These are phyloP conservation scores for Wallacemonas rigidus DNA, from an alignment of 208 protist genomes.

Conservation along the genomic window DNA sequence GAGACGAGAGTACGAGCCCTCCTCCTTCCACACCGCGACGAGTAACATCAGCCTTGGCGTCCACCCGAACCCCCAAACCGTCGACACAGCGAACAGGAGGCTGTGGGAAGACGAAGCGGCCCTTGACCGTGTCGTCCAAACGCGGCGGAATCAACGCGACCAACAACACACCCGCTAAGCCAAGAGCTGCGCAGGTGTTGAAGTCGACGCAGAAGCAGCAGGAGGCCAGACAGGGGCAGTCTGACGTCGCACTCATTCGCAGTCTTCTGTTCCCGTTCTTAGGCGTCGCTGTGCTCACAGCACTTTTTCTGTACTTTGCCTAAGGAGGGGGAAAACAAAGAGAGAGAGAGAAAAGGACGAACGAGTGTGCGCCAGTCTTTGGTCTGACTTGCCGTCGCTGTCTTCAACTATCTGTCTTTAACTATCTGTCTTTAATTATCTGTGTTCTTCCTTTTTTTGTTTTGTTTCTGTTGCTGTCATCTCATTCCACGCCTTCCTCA, in stretches of 20 bases:
- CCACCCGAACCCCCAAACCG: neutral
- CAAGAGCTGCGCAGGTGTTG: neutral
- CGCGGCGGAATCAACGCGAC: neutral
- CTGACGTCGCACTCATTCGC: neutral
- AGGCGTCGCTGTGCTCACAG: slow-evolving; percentile 4
- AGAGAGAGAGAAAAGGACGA: neutral
- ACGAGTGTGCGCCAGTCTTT: too few species aligned
- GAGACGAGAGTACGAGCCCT: neutral
- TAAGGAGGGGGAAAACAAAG: neutral
- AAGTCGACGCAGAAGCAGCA: neutral
- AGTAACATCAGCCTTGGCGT: neutral
- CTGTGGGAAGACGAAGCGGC: neutral
- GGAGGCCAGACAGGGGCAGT: neutral
- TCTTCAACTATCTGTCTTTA: slow-evolving; percentile 7
- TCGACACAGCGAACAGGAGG: slow-evolving; percentile 4
- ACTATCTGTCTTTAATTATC: neutral
- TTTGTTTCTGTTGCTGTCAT: neutral
- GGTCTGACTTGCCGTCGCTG: neutral
- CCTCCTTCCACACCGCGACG: slow-evolving; percentile 6
- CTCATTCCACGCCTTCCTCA: too few species aligned
- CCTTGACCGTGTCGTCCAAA: neutral
- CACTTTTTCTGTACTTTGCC: slow-evolving; percentile 13
- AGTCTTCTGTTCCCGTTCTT: neutral
- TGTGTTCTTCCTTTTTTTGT: slow-evolving; percentile 2
- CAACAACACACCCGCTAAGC: slow-evolving; percentile 1